phyloP scores from a whole-genome alignment of 73 alveolate genomes.

The Paramecium bursaria region DNA sequence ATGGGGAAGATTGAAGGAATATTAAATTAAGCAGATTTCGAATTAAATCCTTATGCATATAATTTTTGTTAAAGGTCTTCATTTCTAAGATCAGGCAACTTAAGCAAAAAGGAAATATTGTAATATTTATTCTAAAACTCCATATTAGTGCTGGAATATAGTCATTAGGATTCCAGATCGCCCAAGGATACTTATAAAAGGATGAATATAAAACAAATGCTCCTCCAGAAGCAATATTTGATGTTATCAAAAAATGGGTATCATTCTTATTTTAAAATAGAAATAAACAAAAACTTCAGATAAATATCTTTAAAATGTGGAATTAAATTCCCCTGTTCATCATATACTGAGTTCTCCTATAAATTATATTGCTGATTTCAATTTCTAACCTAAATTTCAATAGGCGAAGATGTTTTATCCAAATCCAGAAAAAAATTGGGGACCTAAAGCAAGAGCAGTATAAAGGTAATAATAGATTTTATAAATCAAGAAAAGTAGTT shows the following conservation, averaged over 20 bases:
- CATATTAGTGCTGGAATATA: conserved; percentile 78
- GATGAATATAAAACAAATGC: conserved; percentile 91
- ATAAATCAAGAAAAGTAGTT: no score
- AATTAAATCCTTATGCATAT: conserved; percentile 72
- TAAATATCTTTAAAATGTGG: background rate
- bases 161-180: conserved; percentile 81
- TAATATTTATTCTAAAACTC: background rate
- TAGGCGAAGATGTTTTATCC: conserved; percentile 46
- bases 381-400: background rate
- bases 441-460: conserved; percentile 32
- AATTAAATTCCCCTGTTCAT: background rate
- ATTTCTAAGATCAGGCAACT: conserved; percentile 77
- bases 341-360: background rate
- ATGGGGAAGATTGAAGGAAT: background rate
- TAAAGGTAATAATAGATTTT: no score
- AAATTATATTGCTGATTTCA: background rate
- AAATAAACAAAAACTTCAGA: background rate
- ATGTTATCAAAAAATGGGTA: conserved; percentile 83
- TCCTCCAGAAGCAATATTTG: conserved; percentile 86
- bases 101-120: conserved; percentile 79
- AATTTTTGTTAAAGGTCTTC: conserved; percentile 80
- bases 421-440: background rate
- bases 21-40: conserved; percentile 66
- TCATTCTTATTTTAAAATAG: background rate
- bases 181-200: conserved; percentile 84